These are phyloP conservation scores for Stramenopiles sp. DNA, from an alignment of 352 stramenopile genomes.

Conservation along the genomic window DNA sequence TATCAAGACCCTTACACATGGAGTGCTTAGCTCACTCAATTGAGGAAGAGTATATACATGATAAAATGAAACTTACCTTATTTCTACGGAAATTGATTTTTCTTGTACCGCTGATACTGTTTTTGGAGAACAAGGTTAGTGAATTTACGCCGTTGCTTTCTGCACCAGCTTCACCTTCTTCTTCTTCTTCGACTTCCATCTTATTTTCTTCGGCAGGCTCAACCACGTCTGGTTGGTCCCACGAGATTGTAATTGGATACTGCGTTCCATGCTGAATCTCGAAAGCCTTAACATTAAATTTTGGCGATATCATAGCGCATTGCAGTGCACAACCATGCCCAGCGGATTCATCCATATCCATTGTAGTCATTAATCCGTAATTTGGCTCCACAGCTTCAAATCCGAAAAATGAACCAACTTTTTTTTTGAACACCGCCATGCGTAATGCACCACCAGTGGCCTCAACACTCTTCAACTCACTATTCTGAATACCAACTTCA, in stretches of 20 bases:
- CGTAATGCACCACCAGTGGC: constrained; percentile 85
- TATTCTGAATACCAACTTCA: constrained; percentile 63
- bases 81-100: neutral
- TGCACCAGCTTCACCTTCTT: neutral
- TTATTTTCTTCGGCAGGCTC: neutral
- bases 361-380: constrained; percentile 87
- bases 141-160: neutral
- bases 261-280: constrained; percentile 57
- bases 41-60: too few relatives aligned
- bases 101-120: neutral
- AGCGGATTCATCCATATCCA: constrained; percentile 97
- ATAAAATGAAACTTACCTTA: neutral
- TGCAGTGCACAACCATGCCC: constrained; percentile 86
- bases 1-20: neutral
- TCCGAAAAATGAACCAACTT: constrained; percentile 64
- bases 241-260: constrained; percentile 77
- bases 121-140: neutral
- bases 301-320: constrained; percentile 90
- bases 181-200: neutral
- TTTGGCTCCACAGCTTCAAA: constrained; percentile 77
- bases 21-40: too few relatives aligned
- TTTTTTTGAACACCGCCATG: constrained; percentile 82
- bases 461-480: constrained; percentile 73
- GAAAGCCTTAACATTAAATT: constrained; percentile 90
- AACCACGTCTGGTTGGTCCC: constrained; percentile 37